Base-by-base conservation (phyloP, 2,329 filamentous ascomycete genomes). In the Talaromyces marneffei region DNA sequence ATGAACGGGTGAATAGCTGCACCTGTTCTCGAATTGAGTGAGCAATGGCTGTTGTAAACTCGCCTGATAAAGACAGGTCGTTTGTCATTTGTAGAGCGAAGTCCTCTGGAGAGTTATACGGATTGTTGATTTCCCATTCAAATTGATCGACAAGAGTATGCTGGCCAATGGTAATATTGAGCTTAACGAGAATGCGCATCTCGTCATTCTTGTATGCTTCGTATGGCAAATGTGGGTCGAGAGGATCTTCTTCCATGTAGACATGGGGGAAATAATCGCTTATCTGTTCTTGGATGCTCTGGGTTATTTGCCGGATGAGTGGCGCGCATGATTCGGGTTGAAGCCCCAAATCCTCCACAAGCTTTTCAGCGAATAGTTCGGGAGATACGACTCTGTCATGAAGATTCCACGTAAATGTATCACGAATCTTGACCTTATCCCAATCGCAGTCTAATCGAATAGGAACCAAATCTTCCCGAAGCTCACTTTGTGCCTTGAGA, bases 51-150 rank as follows among this genome's bases (percentile, higher is more conserved):
- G 94, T 99, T 2, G 91, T 92, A 70, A 99, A 99, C 74, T 99
- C 94, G 65, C 94, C 94, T 0, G 91, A 91, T 18, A 99, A 83
- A 4, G 92, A 92, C 27, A 99, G 82, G 70, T 99, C 94, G 62
- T 87, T 85, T 0, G 92, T 87, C 91, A 97, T 96, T 72, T 87
- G 87, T 64, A 85, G 81, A 27, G 94, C 94, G 74, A 99, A 99
- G 62, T 96, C 91, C 76, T 99, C 94, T 2, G 94, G 92, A 0
- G 90, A 95, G 74, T 99, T 99, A 59, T 88, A 79, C 0, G 92
- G 89, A 73, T 96, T 95, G 76, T 97, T 97, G 72, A 97, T 92
- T 69, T 99, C 94, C 94, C 94, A 99, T 76, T 99, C 94, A 64
- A 99, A 97, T 73, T 97, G 94, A 70, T 99, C 94, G 37, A 97